Conservation (phyloP, 306 rosid species). For the Ormosia semicastrata region DNA sequence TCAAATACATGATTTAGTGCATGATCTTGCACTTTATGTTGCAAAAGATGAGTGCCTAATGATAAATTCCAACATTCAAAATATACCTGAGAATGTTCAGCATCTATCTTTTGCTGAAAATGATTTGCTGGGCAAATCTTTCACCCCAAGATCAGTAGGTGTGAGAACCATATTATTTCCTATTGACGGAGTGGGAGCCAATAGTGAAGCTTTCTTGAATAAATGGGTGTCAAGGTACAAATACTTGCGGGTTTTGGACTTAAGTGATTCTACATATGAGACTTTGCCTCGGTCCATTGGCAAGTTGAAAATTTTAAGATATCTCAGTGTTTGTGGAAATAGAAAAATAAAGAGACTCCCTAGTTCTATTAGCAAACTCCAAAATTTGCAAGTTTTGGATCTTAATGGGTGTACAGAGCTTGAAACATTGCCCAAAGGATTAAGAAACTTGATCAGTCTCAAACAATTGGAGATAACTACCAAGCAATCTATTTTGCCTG, state of each 20-base stretch:
- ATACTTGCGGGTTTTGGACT: background rate
- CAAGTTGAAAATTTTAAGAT: background rate
- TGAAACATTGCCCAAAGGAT: background rate
- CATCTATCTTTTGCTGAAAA: background rate
- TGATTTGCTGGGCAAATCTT: background rate
- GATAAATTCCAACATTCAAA: background rate
- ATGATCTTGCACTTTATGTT: background rate
- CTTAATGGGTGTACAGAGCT: background rate
- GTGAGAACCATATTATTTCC: constrained; percentile 6
- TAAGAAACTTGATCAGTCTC: background rate
- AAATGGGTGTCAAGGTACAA: background rate
- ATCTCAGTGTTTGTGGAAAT: background rate
- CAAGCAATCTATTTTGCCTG: background rate
- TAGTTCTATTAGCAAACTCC: background rate
- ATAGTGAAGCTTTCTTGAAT: background rate
- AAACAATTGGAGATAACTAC: background rate
- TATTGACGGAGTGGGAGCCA: background rate
- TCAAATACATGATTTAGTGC: constrained; percentile 9
- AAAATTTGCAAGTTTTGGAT: background rate
- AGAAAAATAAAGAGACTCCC: background rate
- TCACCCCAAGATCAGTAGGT: background rate
- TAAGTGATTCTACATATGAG: background rate
- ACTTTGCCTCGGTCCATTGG: background rate
- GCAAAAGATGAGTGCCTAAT: background rate
- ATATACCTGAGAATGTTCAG: background rate